Evolutionary conservation across 495 filamentous ascomycete genomes (phyloP).

Genomic region (Choiromyces venosus): DNA sequence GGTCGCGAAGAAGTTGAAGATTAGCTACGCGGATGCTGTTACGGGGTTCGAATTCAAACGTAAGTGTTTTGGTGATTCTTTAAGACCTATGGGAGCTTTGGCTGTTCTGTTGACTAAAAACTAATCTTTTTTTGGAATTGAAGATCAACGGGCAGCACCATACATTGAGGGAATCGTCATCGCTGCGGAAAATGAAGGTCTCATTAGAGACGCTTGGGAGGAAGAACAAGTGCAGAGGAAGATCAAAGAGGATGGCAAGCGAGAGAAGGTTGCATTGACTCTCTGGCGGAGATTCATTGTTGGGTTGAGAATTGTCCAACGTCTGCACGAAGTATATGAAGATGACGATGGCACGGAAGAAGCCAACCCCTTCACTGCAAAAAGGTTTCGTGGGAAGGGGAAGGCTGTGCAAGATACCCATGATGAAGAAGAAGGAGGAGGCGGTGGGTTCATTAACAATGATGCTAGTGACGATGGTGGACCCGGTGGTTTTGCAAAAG

Average conservation of each 20-base stretch:
- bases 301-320: conserved; percentile 73
- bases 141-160: conserved; percentile 83
- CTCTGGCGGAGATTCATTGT: conserved; percentile 84
- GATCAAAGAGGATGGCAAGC: conserved; percentile 75
- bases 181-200: conserved; percentile 67
- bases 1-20: conserved; percentile 73
- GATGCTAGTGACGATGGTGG: conserved; percentile 42
- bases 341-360: conserved; percentile 34
- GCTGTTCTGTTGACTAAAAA: not conserved
- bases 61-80: conserved; percentile 5
- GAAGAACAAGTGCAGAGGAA: conserved; percentile 73
- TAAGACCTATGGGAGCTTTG: not conserved
- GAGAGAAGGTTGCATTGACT: conserved; percentile 64
- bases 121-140: conserved; percentile 36
- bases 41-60: conserved; percentile 83
- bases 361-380: conserved; percentile 47
- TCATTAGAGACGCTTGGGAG: conserved; percentile 73
- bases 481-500: conserved; percentile 18
- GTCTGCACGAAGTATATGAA: conserved; percentile 75
- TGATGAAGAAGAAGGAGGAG: conserved; percentile 7
- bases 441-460: conserved; percentile 49
- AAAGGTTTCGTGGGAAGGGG: conserved; percentile 4
- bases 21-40: conserved; percentile 91
- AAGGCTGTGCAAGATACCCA: not conserved
- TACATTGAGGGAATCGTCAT: conserved; percentile 86